Evolutionary conservation across 176 grass and related monocot genomes (phyloP).

Genomic region (Tuctoria greenei): DNA sequence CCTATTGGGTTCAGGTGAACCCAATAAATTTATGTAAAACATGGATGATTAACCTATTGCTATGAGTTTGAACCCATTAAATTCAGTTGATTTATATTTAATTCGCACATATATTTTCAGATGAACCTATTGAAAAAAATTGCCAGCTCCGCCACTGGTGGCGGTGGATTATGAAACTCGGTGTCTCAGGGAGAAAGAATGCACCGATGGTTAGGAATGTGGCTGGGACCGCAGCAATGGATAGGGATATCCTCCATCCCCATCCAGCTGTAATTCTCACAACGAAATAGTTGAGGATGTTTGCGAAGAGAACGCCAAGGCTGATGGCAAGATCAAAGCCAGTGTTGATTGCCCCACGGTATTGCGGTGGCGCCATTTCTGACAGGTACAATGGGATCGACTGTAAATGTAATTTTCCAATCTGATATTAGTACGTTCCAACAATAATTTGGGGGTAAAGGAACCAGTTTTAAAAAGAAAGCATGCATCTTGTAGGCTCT

Average conservation of each 20-base stretch:
- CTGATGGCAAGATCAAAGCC: conserved; percentile 78
- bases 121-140: no score
- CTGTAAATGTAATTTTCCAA: conserved; percentile 42
- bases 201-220: conserved; percentile 56
- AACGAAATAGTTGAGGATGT: conserved; percentile 83
- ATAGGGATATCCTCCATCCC: conserved; percentile 88
- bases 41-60: no score
- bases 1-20: no score
- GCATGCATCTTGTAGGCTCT: background rate
- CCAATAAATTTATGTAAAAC: no score
- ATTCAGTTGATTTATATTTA: no score
- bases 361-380: conserved; percentile 73
- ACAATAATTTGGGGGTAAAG: background rate
- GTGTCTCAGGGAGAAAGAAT: conserved; percentile 81
- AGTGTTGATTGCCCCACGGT: conserved; percentile 80
- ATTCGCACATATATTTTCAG: no score
- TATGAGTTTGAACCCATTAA: no score
- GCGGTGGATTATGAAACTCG: conserved; percentile 66
- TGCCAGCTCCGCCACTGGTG: no score
- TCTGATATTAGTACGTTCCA: conserved; percentile 2
- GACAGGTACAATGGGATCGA: conserved; percentile 84
- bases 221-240: conserved; percentile 71
- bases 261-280: conserved; percentile 43
- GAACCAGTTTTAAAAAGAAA: background rate
- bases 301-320: conserved; percentile 69